These are phyloP conservation scores for Sclerotinia spermophila DNA, from an alignment of 2,329 filamentous ascomycete genomes.

Conservation along the genomic window DNA sequence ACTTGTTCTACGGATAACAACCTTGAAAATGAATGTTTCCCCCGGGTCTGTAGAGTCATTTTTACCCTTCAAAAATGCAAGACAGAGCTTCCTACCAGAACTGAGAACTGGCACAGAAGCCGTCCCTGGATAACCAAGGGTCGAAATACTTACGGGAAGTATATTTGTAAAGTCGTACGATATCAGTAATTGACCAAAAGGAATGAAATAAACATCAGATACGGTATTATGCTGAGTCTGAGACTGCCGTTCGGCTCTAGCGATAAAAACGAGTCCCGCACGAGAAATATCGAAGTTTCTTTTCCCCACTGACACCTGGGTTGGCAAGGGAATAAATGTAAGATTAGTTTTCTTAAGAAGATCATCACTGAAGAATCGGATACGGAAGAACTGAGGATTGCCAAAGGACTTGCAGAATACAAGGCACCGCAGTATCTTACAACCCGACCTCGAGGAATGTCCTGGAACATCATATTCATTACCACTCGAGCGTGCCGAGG, in stretches of 20 bases:
- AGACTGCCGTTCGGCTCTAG: not conserved
- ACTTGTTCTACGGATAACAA: fast-evolving
- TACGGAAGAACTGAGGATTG: not conserved
- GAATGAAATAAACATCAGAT: not conserved
- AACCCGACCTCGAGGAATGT: not conserved
- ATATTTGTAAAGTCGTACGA: too few species aligned
- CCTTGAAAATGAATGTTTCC: not conserved
- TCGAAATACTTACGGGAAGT: too few species aligned
- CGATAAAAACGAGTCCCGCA: not conserved
- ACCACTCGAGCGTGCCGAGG: not conserved
- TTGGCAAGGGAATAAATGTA: not conserved
- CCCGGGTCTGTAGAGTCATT: not conserved
- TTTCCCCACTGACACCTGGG: not conserved
- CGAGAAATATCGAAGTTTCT: not conserved
- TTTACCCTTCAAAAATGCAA: not conserved
- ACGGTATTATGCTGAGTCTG: not conserved
- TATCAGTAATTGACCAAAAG: not conserved
- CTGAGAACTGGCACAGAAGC: not conserved
- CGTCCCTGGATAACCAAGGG: too few species aligned
- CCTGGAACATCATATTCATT: not conserved
- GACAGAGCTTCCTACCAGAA: fast-evolving
- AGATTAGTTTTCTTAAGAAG: not conserved
- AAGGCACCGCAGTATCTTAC: not conserved
- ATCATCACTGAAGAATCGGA: not conserved
- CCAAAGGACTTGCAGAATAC: not conserved